A percentile compares a stretch with the other conserved stretches of the same genome.
phyloP scores from a whole-genome alignment of 768 basidiomycete species.

The Pleurotus platypus region DNA sequence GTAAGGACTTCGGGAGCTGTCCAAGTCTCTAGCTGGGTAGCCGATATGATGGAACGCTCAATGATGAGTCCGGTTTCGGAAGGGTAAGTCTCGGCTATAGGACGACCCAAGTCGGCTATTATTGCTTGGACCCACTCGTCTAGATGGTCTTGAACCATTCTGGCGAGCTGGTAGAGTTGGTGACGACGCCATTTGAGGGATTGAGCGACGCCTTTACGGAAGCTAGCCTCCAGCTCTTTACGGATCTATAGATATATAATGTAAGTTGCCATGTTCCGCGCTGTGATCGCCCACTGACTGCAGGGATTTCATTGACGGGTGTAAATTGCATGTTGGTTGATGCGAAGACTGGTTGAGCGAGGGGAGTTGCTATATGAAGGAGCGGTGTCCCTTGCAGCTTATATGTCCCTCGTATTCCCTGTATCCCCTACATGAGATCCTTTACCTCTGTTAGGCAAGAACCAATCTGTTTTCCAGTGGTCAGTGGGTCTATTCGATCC shows the following conservation, averaged over 20 bases:
- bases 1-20: constrained; percentile 35
- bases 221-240: constrained; percentile 37
- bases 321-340: neutral
- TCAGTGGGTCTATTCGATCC: too few species aligned
- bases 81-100: constrained; percentile 34
- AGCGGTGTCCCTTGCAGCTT: too few species aligned
- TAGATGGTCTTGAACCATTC: constrained; percentile 59
- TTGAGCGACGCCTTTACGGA: constrained; percentile 46
- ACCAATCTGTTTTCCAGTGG: too few species aligned
- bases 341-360: too few species aligned
- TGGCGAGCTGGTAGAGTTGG: constrained; percentile 63
- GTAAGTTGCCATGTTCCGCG: neutral
- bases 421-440: too few species aligned
- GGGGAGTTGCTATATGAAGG: too few species aligned
- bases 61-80: constrained; percentile 45
- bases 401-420: too few species aligned
- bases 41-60: constrained; percentile 36
- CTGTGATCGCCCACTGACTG: neutral
- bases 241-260: constrained; percentile 21
- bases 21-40: constrained; percentile 58
- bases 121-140: constrained; percentile 48
- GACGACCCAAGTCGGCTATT: constrained; percentile 45
- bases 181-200: constrained; percentile 57
- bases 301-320: neutral
- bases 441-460: too few species aligned